These are phyloP conservation scores for Saitozyma sp. DNA, from an alignment of 768 basidiomycete genomes.

Conservation along the genomic window DNA sequence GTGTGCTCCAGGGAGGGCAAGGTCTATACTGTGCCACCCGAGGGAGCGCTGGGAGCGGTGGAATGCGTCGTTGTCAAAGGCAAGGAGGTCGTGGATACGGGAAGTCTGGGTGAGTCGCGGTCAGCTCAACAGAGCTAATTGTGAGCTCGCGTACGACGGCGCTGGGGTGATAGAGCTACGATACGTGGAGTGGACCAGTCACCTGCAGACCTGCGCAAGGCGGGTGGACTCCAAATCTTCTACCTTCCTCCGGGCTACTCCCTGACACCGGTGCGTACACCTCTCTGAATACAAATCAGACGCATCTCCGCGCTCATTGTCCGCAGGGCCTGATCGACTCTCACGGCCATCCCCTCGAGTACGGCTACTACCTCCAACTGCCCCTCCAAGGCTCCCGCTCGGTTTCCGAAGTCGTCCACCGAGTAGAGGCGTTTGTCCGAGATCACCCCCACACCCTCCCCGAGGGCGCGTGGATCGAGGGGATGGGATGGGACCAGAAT, in stretches of 20 bases:
- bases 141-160: slow-evolving; percentile 19
- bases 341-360: slow-evolving; percentile 46
- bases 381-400: slow-evolving; percentile 35
- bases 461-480: slow-evolving; percentile 66
- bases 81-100: slow-evolving; percentile 35
- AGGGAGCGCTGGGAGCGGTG: slow-evolving; percentile 29
- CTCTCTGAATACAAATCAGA: neutral
- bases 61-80: slow-evolving; percentile 39
- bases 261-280: slow-evolving; percentile 34
- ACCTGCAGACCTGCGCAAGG: slow-evolving; percentile 4
- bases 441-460: slow-evolving; percentile 17
- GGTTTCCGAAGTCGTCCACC: slow-evolving; percentile 25
- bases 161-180: slow-evolving; percentile 20
- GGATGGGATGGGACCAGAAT: slow-evolving; percentile 94
- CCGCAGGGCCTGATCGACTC: slow-evolving; percentile 46
- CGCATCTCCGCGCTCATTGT: neutral
- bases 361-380: slow-evolving; percentile 44
- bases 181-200: slow-evolving; percentile 13
- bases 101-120: slow-evolving; percentile 30
- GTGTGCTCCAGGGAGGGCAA: slow-evolving; percentile 37
- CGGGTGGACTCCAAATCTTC: slow-evolving; percentile 24
- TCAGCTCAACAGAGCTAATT: neutral
- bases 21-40: slow-evolving; percentile 39
- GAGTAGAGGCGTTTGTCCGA: slow-evolving; percentile 39
- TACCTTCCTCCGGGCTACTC: slow-evolving; percentile 32